Evolutionary conservation across 306 rosid genomes (phyloP).

Genomic region (Mimosa bimucronata): DNA sequence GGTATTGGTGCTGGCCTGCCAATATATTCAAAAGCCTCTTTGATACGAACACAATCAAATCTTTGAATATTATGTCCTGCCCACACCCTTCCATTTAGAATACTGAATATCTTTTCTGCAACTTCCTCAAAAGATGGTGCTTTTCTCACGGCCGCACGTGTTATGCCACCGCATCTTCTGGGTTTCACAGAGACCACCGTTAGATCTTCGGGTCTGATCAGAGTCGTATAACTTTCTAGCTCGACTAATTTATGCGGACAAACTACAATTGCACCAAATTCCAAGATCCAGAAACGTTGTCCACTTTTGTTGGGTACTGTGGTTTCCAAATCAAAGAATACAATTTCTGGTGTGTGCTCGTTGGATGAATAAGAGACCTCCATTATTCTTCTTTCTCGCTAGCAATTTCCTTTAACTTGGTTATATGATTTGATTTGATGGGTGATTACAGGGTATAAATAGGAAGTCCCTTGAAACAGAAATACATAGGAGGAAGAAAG

Average conservation of each 20-base stretch:
- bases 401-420: slow-evolving; percentile 1
- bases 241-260: slow-evolving; percentile 72
- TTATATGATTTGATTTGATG: slow-evolving; percentile 17
- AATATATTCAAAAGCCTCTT: slow-evolving; percentile 72
- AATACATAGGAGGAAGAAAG: slow-evolving; percentile 38
- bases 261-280: slow-evolving; percentile 90
- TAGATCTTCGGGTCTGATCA: slow-evolving; percentile 71
- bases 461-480: slow-evolving; percentile 29
- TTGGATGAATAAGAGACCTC: slow-evolving; percentile 49
- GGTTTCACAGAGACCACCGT: slow-evolving; percentile 63
- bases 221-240: slow-evolving; percentile 73
- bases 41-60: slow-evolving; percentile 85
- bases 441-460: slow-evolving; percentile 29
- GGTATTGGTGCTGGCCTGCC: slow-evolving; percentile 72
- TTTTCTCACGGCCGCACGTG: slow-evolving; percentile 56
- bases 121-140: slow-evolving; percentile 88
- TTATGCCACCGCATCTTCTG: slow-evolving; percentile 76
- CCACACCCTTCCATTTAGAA: slow-evolving; percentile 88
- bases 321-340: slow-evolving; percentile 94
- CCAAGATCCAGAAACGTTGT: slow-evolving; percentile 70
- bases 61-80: slow-evolving; percentile 91
- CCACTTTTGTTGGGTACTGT: slow-evolving; percentile 57
- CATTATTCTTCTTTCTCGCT: slow-evolving; percentile 41
- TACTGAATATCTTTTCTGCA: slow-evolving; percentile 70
- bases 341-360: slow-evolving; percentile 57